Base-by-base conservation (phyloP, 208 protist genomes). In the Leishmania major region DNA sequence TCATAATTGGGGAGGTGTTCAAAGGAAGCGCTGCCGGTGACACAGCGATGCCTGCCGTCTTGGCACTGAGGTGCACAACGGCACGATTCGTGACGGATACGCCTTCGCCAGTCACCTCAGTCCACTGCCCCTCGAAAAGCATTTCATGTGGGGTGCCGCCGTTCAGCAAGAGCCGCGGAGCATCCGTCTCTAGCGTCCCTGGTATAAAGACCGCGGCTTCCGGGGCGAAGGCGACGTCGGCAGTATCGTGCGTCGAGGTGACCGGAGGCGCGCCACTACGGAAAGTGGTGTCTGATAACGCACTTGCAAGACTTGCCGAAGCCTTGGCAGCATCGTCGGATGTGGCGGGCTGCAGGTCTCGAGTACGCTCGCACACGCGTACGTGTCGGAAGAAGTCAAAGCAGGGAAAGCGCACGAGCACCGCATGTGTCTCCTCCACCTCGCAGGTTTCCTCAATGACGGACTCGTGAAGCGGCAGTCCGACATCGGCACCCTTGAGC, bases 361-460 rank as follows among this genome's bases (percentile, higher is more conserved):
- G 35, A 40, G 51, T 22, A 35, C 69, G 47, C 75, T 97, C 94
- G 80, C 94, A 97, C 6, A 97, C n/a, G 76, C 93, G 88, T 10
- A 93, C 92, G 66, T 94, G 84, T 0, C 84, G 77, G 77, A 97
- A 97, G 62, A 92, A 96, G 78, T 97, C 94, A 59, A 96, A 92
- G 87, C 87, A 96, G 0, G 94, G 94, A 62, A 97, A 89, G 4
- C 94, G 94, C 28, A 97, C 69, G 17, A 97, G 85, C 13, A 97
- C 77, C 37, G 82, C 66, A 4, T 83, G 53, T 2, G 77, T 83
- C 60, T 92, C 90, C 57, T 84, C 82, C 22, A 92, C 85, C 25
- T 87, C 84, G 7, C 91, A 90, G 25, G 93, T 79, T 69, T 93
- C 88, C 70, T 94, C 91, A 4, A 91, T 62, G 37, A 91, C 60